Percentiles rank a stretch among this genome's conserved stretches.
phyloP scores from a whole-genome alignment of 1,284 basidiomycete genomes.

The Sporisorium exsertum region DNA sequence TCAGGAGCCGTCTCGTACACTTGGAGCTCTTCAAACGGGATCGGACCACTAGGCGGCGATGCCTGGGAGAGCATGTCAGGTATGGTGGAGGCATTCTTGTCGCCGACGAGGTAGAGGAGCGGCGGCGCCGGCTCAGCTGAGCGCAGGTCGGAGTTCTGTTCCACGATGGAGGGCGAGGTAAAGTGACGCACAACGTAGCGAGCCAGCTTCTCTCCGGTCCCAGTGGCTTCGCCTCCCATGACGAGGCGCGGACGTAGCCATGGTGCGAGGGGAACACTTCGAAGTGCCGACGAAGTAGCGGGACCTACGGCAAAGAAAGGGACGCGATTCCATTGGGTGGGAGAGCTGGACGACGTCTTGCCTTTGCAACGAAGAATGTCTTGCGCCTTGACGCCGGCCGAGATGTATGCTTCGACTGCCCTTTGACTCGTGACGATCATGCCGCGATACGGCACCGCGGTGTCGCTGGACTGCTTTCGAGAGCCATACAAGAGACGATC shows the following conservation, averaged over 20 bases:
- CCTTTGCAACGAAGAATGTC: conserved; percentile 21
- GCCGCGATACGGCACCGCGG: conserved; percentile 42
- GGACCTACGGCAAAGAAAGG: conserved; percentile 68
- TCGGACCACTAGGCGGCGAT: conserved; percentile 28
- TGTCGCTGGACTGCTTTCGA: not conserved
- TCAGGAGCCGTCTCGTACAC: conserved; percentile 63
- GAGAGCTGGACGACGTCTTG: conserved; percentile 33
- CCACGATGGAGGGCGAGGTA: conserved; percentile 27
- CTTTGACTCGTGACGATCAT: conserved; percentile 64
- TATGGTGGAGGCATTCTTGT: conserved; percentile 59
- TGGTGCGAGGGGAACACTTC: conserved; percentile 38
- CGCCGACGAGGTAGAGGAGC: conserved; percentile 63
- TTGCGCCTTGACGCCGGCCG: conserved; percentile 47
- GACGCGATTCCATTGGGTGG: conserved; percentile 53
- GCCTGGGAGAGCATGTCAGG: conserved; percentile 49
- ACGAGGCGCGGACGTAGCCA: conserved; percentile 53
- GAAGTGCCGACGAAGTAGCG: conserved; percentile 55
- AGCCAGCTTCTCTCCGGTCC: conserved; percentile 60
- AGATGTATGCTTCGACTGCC: conserved; percentile 63
- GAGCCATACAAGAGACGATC: conserved; percentile 44
- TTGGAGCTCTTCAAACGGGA: conserved; percentile 52
- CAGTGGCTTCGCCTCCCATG: conserved; percentile 60
- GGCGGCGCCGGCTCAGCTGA: conserved; percentile 21
- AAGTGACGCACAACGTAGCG: conserved; percentile 56
- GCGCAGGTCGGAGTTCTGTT: conserved; percentile 17